A percentile compares a stretch with the other conserved stretches of the same genome.
These are phyloP conservation scores for Akanthomyces dipterigenus DNA, from an alignment of 2,329 filamentous ascomycete genomes.

Conservation along the genomic window DNA sequence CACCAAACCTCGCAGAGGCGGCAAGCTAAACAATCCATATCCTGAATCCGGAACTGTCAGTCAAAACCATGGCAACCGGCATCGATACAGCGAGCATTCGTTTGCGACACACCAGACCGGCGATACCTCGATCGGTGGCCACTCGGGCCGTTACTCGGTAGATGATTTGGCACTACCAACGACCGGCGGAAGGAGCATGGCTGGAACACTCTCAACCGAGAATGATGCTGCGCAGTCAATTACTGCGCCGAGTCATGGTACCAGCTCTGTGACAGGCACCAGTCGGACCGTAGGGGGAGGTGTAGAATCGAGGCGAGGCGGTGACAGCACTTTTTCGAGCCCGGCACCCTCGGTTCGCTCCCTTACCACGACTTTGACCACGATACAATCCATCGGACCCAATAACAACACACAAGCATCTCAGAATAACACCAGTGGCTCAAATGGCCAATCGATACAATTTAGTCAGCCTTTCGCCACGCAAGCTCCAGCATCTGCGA, in stretches of 20 bases:
- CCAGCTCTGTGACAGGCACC: constrained; percentile 64
- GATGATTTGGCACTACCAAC: constrained; percentile 53
- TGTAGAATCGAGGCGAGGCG: constrained; percentile 62
- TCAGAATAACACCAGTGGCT: constrained; percentile 26
- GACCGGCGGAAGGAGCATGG: constrained; percentile 63
- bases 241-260: constrained; percentile 65
- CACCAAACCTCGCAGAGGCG: constrained; percentile 46
- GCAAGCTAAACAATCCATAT: constrained; percentile 84
- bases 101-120: constrained; percentile 50
- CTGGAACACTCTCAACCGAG: constrained; percentile 78
- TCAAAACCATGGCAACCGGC: constrained; percentile 18
- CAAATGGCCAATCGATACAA: constrained; percentile 45
- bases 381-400: constrained; percentile 68
- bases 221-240: constrained; percentile 69
- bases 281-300: constrained; percentile 62
- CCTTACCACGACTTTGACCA: constrained; percentile 76
- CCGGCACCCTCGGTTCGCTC: constrained; percentile 75
- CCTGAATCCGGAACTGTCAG: constrained; percentile 64
- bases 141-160: constrained; percentile 54
- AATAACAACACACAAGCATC: constrained; percentile 44
- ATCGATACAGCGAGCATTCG: constrained; percentile 41
- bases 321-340: constrained; percentile 72
- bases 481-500: constrained; percentile 60
- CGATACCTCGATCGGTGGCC: constrained; percentile 45
- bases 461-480: constrained; percentile 61